phyloP scores from a whole-genome alignment of 2,329 filamentous ascomycete species.

The Verticillium nubilum region DNA sequence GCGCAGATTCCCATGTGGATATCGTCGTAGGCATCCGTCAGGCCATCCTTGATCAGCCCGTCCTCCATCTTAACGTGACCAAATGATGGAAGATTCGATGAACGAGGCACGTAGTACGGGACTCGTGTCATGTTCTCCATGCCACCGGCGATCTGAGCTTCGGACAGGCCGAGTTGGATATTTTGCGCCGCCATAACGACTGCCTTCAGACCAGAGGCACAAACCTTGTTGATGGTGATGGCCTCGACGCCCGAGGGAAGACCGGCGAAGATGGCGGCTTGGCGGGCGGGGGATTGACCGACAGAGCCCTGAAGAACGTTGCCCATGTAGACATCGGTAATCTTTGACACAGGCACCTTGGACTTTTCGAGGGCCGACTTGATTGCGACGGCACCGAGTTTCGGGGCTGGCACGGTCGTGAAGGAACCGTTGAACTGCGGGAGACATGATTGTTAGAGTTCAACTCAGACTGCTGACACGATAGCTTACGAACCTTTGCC shows the following conservation, averaged over 20 bases:
- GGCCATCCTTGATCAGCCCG: constrained; percentile 86
- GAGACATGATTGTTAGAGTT: constrained; percentile 7
- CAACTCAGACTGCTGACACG: background rate
- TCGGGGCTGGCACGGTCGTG: constrained; percentile 74
- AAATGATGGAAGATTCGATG: constrained; percentile 78
- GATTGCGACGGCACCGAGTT: constrained; percentile 86
- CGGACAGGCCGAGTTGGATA: constrained; percentile 84
- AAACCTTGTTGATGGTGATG: constrained; percentile 96
- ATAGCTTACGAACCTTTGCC: constrained; percentile 59
- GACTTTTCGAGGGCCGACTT: constrained; percentile 86
- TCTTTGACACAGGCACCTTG: constrained; percentile 70
- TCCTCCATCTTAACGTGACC: constrained; percentile 86
- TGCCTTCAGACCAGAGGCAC: constrained; percentile 89
- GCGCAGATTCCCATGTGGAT: constrained; percentile 98
- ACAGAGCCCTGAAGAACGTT: constrained; percentile 82
- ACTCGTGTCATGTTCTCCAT: constrained; percentile 98
- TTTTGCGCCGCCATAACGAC: constrained; percentile 88
- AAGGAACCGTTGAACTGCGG: constrained; percentile 89
- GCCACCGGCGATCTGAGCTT: constrained; percentile 86
- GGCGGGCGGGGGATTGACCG: constrained; percentile 87
- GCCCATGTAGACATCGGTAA: constrained; percentile 95
- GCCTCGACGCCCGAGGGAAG: constrained; percentile 78
- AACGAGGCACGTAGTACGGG: constrained; percentile 81
- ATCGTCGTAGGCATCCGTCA: constrained; percentile 95
- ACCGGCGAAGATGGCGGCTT: constrained; percentile 84